phyloP scores from a whole-genome alignment of 2,329 filamentous ascomycete genomes.

The Talaromyces sp. region DNA sequence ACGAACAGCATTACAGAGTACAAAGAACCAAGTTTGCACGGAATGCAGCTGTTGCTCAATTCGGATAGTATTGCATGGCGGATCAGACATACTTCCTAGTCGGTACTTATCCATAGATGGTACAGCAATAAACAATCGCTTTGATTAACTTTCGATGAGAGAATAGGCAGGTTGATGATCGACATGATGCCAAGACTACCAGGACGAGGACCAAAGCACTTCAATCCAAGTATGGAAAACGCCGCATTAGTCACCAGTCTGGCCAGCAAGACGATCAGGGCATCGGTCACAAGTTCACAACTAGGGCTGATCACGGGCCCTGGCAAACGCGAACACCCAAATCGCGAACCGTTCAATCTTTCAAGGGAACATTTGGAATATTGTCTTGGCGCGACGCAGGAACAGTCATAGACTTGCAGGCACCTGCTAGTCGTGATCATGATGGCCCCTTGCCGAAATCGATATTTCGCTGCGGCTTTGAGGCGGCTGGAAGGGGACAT shows the following conservation, averaged over 20 bases:
- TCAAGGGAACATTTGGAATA: neutral
- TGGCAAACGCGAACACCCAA: constrained; percentile 4
- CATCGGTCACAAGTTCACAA: neutral
- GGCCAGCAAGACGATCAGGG: neutral
- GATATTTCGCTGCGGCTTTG: constrained; percentile 3
- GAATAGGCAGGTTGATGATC: constrained; percentile 1
- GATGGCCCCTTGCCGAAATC: constrained; percentile 9
- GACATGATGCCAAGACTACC: constrained; percentile 4
- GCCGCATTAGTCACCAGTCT: neutral
- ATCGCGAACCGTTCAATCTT: neutral
- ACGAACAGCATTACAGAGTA: neutral
- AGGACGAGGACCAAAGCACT: neutral
- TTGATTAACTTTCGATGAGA: neutral
- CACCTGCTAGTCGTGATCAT: neutral
- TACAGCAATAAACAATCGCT: neutral
- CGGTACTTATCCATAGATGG: neutral
- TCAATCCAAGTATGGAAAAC: constrained; percentile 1
- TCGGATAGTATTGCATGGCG: neutral
- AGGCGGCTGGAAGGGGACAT: neutral
- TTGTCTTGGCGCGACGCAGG: constrained; percentile 12
- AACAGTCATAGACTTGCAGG: constrained; percentile 1
- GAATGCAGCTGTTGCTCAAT: neutral
- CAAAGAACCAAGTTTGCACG: neutral
- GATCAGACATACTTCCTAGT: neutral
- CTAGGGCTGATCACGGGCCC: neutral